Conservation (phyloP, 306 rosid species). For the Senna siamea region DNA sequence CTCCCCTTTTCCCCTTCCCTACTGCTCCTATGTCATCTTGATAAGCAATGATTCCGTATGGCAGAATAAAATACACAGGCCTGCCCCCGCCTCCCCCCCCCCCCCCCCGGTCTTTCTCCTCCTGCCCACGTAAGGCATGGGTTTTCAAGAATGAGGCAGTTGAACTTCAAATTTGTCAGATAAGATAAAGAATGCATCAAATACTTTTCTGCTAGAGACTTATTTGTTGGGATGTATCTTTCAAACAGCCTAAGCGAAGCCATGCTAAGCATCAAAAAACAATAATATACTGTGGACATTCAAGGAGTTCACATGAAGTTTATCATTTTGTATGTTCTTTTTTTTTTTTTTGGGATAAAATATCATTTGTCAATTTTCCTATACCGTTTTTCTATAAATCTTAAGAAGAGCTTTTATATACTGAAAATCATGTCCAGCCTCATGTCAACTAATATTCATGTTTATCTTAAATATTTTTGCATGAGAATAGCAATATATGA, state of each 20-base stretch:
- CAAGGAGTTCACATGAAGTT: background rate
- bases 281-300: background rate
- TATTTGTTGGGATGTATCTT: slow-evolving; percentile 23
- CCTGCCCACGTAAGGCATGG: background rate
- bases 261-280: background rate
- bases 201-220: background rate
- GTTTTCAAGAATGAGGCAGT: slow-evolving; percentile 12
- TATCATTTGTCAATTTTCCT: too few relatives aligned
- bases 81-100: too few relatives aligned
- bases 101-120: too few relatives aligned
- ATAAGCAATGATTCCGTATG: slow-evolving; percentile 22
- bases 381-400: slow-evolving; percentile 5
- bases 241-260: background rate
- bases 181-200: background rate
- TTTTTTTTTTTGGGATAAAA: too few relatives aligned
- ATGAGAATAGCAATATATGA: background rate
- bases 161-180: background rate
- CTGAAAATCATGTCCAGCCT: background rate
- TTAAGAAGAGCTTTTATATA: background rate
- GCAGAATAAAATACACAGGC: background rate
- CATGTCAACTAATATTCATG: background rate
- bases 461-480: slow-evolving; percentile 1
- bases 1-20: too few relatives aligned
- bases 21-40: background rate
- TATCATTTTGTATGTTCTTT: too few relatives aligned